These are phyloP conservation scores for Podaxis pistillaris DNA, from an alignment of 768 basidiomycete species.

Conservation along the genomic window DNA sequence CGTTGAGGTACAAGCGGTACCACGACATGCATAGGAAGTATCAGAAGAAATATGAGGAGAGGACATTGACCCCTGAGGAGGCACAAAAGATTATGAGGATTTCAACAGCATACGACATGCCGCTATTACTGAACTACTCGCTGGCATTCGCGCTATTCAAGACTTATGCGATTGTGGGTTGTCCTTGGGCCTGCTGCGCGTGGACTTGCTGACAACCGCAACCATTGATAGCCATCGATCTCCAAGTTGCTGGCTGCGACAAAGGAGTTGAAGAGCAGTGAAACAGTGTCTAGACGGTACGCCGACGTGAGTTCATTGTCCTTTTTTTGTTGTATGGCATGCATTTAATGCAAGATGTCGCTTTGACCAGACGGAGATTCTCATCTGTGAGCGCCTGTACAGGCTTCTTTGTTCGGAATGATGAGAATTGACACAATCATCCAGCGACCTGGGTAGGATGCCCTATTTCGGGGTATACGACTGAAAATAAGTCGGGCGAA, in stretches of 20 bases:
- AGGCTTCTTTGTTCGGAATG: neutral
- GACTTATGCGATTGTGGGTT: slow-evolving; percentile 47
- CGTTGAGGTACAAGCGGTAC: slow-evolving; percentile 41
- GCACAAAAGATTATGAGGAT: slow-evolving; percentile 41
- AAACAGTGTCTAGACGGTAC: slow-evolving; percentile 40
- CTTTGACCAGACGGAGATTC: slow-evolving; percentile 38
- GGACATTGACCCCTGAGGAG: slow-evolving; percentile 41
- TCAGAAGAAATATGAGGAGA: slow-evolving; percentile 31
- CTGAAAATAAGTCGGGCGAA: slow-evolving; percentile 8
- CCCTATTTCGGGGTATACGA: slow-evolving; percentile 20
- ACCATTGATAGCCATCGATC: slow-evolving; percentile 39
- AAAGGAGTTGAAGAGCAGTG: slow-evolving; percentile 34
- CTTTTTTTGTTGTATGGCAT: neutral
- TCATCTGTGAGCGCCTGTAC: slow-evolving; percentile 31
- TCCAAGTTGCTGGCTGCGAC: slow-evolving; percentile 42
- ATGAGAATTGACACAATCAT: neutral
- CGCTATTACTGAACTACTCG: slow-evolving; percentile 36
- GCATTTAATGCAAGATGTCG: slow-evolving; percentile 2
- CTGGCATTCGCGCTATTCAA: slow-evolving; percentile 52
- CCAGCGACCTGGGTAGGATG: slow-evolving; percentile 33
- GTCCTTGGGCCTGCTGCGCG: neutral
- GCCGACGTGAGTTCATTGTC: slow-evolving; percentile 40
- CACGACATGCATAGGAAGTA: slow-evolving; percentile 41
- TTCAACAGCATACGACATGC: slow-evolving; percentile 43
- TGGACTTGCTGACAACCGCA: neutral